Evolutionary conservation across 371 early-diverging fungal species (phyloP).

Genomic region (Mucor piriformis): DNA sequence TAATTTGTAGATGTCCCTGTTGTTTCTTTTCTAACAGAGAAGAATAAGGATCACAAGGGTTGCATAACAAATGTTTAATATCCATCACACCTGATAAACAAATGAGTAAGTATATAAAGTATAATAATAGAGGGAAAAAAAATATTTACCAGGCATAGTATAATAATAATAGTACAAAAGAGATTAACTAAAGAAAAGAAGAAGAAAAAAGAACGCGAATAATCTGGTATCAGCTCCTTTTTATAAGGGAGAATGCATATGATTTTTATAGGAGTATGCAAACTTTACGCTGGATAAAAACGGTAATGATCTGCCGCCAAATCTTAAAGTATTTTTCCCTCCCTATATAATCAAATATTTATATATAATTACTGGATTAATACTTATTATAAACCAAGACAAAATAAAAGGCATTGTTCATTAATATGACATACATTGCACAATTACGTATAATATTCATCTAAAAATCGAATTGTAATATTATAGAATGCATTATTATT

Average conservation of each 20-base stretch:
- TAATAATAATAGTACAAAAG: not conserved
- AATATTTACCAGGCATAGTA: not conserved
- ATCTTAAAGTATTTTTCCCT: not conserved
- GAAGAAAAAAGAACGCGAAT: constrained; percentile 10
- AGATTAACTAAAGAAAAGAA: not conserved
- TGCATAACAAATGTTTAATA: constrained; percentile 35
- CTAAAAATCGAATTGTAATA: not conserved
- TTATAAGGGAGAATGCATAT: constrained; percentile 1
- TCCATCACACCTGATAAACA: constrained; percentile 33
- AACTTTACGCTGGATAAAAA: not conserved
- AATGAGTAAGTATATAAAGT: not conserved
- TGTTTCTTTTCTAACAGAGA: constrained; percentile 2
- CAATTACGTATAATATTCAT: constrained; percentile 1
- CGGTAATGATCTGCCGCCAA: constrained; percentile 18
- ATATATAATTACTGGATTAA: not conserved
- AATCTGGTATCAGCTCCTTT: constrained; percentile 4
- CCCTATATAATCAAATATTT: not conserved
- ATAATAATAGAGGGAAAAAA: not conserved
- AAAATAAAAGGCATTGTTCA: not conserved
- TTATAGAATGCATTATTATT: not conserved
- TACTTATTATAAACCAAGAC: not conserved
- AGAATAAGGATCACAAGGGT: constrained; percentile 26
- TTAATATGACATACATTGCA: not conserved
- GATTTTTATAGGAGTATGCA: not conserved
- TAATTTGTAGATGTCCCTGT: not conserved